Evolutionary conservation across 2,329 filamentous ascomycete species (phyloP), one percentile per base, ranked within the genome.

Genomic region (Teratosphaeria nubilosa): DNA sequence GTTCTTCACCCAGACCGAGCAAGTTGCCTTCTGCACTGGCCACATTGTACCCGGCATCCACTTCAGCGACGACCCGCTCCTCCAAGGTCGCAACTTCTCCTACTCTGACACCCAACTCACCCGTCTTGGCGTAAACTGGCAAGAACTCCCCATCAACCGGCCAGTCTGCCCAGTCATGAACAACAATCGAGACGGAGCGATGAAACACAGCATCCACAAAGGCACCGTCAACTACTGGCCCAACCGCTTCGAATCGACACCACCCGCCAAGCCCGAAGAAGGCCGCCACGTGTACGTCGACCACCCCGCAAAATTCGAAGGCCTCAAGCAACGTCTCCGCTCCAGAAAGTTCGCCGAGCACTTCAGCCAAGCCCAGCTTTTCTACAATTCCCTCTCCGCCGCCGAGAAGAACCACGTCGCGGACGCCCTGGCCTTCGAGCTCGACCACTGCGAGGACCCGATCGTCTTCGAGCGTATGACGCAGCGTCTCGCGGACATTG

Each of bases 391-490:
- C 16, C 73, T 92, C 64, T 82, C 83, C 0, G 74, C 79, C 0
- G 76, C 83, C 3, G 89, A 92, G 72, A 84, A 87, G 73, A 67
- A 68, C 13, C 86, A 90, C 68, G 72, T 87, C 16, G 75, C 76
- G 30, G 76, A 75, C 37, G 83, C 86, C 0, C 78, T 89, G 11
- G 77, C 77, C 2, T 90, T 90, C 66, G 87, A 90, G 73, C 76
- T 94, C 1, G 87, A 91, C 67, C 88, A 92, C 72, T 94, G 89
- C 69, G 87, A 92, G 24, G 89, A 94, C 50, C 82, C 85, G 0
- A 72, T 87, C 10, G 88, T 94, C 0, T 92, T 91, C 71, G 81
- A 86, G 61, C 82, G 86, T 30, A 80, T 91, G 71, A 82, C 82
- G 0, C 73, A 84, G 61, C 82, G 88, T 1, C 76, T 94, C 0